phyloP scores from a whole-genome alignment of 2,329 filamentous ascomycete genomes.

The Hymenoscyphus fructigenus region DNA sequence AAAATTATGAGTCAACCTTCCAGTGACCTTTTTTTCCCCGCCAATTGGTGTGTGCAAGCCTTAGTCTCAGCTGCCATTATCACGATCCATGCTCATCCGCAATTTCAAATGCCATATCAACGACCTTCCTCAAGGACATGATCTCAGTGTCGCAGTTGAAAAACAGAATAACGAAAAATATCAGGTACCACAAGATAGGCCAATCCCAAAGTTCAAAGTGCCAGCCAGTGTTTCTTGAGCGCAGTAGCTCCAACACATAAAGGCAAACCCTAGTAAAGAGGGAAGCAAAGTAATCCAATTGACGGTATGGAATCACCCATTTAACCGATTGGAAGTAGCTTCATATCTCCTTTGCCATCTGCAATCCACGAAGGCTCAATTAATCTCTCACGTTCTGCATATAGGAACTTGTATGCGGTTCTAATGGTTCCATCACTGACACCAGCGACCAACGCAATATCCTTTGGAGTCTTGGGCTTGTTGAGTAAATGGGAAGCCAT shows the following conservation, averaged over 20 bases:
- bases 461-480: conserved; percentile 75
- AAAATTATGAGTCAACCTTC: not conserved
- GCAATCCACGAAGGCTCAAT: conserved; percentile 74
- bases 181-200: not conserved
- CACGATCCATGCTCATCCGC: not conserved
- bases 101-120: not conserved
- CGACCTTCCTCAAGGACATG: not conserved
- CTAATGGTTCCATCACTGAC: conserved; percentile 98
- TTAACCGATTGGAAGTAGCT: conserved; percentile 59
- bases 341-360: conserved; percentile 68
- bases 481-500: conserved; percentile 89
- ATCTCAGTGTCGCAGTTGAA: not conserved
- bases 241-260: not conserved
- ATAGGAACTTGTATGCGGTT: conserved; percentile 88
- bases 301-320: conserved; percentile 33
- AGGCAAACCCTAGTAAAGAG: not conserved
- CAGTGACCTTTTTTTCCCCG: not conserved
- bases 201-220: not conserved
- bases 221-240: not conserved
- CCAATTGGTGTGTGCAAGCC: not conserved
- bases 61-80: not conserved
- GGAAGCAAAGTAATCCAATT: conserved; percentile 1
- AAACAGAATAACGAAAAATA: not conserved
- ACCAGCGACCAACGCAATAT: conserved; percentile 79
- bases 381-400: conserved; percentile 69